These are phyloP conservation scores for Ogataea salicorniae DNA, from an alignment of 805 yeast genomes.

Conservation along the genomic window DNA sequence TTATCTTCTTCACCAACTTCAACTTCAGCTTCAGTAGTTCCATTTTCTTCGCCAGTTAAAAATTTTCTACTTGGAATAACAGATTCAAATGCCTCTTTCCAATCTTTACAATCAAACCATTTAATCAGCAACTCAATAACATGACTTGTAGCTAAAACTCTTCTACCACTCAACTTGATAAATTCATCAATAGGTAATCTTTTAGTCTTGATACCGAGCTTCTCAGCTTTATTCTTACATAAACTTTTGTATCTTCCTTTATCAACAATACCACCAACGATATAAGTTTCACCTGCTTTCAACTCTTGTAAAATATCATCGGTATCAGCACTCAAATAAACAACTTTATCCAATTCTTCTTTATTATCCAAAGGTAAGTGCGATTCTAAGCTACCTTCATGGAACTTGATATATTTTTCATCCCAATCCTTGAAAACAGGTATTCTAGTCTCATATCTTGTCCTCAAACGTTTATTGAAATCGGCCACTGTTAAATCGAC, in stretches of 20 bases:
- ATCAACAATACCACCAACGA: constrained; percentile 95
- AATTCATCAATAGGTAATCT: constrained; percentile 84
- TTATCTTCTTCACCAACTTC: neutral
- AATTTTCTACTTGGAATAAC: constrained; percentile 80
- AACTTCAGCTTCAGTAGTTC: neutral
- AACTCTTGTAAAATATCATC: constrained; percentile 60
- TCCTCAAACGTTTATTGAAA: constrained; percentile 58
- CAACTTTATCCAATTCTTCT: constrained; percentile 32
- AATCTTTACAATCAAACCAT: constrained; percentile 73
- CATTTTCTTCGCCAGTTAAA: constrained; percentile 20
- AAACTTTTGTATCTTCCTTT: constrained; percentile 82
- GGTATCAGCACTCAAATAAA: constrained; percentile 86
- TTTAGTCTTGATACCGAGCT: constrained; percentile 64
- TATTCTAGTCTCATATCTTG: constrained; percentile 62
- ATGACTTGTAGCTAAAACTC: constrained; percentile 89
- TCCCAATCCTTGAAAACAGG: constrained; percentile 65
- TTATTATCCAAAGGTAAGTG: constrained; percentile 21
- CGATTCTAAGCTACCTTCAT: constrained; percentile 33
- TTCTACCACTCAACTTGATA: constrained; percentile 77
- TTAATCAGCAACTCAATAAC: constrained; percentile 83
- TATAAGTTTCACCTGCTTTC: constrained; percentile 67
- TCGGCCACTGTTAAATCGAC: constrained; percentile 59
- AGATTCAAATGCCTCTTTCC: constrained; percentile 84
- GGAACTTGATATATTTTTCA: constrained; percentile 43
- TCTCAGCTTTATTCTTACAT: constrained; percentile 77